Conservation (phyloP, 2,329 filamentous ascomycete species). For the Neofusicoccum ribis region DNA sequence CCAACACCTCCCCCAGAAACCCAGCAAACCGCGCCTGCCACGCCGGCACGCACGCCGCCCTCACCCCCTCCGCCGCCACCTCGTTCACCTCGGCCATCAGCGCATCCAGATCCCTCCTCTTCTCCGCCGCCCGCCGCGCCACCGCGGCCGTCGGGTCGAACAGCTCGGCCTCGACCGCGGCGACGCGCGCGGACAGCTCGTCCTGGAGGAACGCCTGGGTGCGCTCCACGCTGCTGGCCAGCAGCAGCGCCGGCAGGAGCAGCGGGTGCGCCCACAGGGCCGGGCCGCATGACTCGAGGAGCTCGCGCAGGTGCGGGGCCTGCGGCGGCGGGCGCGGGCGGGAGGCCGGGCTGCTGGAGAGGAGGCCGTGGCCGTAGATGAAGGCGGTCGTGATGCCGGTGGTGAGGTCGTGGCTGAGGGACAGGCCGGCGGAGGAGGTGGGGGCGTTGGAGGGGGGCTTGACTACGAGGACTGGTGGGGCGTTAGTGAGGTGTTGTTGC, state of each 20-base stretch:
- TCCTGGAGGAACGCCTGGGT: not conserved
- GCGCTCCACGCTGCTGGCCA: not conserved
- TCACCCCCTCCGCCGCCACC: not conserved
- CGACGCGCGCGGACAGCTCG: not conserved
- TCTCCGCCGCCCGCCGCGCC: not conserved
- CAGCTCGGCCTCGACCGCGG: not conserved
- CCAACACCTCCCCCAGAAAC: not conserved
- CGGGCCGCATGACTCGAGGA: not conserved
- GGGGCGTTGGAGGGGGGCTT: not conserved
- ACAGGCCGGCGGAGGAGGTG: not conserved
- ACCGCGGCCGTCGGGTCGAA: not conserved
- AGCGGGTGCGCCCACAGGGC: conserved; percentile 3
- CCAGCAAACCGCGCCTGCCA: not conserved
- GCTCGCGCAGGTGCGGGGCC: not conserved
- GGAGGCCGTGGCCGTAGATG: not conserved
- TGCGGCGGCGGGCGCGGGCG: not conserved
- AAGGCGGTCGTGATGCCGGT: conserved; percentile 3
- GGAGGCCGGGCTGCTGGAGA: not conserved
- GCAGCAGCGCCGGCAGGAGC: not conserved
- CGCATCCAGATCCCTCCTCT: not conserved
- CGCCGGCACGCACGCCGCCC: not conserved
- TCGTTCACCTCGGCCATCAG: not conserved
- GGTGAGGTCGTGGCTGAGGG: not conserved
- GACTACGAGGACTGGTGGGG: not conserved
- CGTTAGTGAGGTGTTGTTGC: not conserved